Percentiles rank a stretch among this genome's conserved stretches.
These are phyloP conservation scores for Gymnopilus dilepis DNA, from an alignment of 768 basidiomycete species.

Conservation along the genomic window DNA sequence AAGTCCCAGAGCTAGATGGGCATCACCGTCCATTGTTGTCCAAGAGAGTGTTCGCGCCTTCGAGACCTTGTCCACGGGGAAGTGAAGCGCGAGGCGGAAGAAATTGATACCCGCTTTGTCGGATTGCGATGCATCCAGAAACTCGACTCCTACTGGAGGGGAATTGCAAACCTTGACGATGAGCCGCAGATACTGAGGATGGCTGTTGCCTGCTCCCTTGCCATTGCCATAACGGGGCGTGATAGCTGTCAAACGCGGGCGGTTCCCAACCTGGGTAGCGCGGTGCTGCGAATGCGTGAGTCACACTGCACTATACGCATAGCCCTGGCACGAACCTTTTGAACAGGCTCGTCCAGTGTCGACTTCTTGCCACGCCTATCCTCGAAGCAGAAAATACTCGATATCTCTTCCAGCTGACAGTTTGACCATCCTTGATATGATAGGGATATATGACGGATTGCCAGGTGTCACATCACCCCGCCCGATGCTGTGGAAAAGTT, in stretches of 20 bases:
- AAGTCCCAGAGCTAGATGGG: slow-evolving; percentile 9
- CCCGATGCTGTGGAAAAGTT: neutral
- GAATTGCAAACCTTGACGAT: neutral
- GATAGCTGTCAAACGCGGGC: slow-evolving; percentile 1
- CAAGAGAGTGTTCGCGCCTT: neutral
- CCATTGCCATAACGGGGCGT: neutral
- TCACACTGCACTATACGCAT: neutral
- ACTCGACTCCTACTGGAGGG: neutral
- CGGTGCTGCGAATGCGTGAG: neutral
- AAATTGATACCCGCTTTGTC: slow-evolving; percentile 10
- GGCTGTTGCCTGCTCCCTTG: neutral
- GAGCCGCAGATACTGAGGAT: neutral
- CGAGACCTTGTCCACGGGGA: neutral
- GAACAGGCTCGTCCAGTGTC: neutral
- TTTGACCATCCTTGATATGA: neutral
- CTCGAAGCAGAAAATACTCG: neutral
- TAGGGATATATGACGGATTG: neutral
- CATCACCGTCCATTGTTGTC: neutral
- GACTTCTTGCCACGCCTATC: neutral
- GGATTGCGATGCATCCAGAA: neutral
- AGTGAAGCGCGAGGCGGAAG: slow-evolving; percentile 18
- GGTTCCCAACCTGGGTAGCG: slow-evolving; percentile 12
- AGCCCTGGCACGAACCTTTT: neutral
- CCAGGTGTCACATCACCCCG: neutral
- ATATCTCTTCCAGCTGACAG: neutral